Conservation (phyloP, 257 asterid species). For the Plantago ovata region DNA sequence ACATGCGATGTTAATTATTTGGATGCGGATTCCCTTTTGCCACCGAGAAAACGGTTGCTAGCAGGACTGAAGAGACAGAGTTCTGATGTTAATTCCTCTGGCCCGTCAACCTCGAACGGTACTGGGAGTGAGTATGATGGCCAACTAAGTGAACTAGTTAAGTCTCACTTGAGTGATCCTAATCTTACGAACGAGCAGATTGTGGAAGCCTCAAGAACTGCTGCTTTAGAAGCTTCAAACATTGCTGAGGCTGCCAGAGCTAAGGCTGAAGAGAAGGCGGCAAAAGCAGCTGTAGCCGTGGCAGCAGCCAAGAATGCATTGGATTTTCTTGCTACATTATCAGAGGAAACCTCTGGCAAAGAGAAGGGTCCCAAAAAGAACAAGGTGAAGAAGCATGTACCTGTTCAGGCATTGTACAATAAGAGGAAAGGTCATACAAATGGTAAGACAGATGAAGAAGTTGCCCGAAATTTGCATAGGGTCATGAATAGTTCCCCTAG, state of each 20-base stretch:
- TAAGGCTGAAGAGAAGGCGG: slow-evolving; percentile 84
- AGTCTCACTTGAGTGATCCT: slow-evolving; percentile 43
- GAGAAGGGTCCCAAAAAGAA: slow-evolving; percentile 39
- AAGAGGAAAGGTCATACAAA: slow-evolving; percentile 40
- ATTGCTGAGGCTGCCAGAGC: slow-evolving; percentile 76
- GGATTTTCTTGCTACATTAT: slow-evolving; percentile 62
- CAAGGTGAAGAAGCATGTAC: slow-evolving; percentile 59
- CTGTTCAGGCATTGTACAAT: slow-evolving; percentile 58
- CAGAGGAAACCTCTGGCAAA: slow-evolving; percentile 38
- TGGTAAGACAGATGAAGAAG: slow-evolving; percentile 59
- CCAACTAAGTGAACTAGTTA: slow-evolving; percentile 43
- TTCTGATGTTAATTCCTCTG: slow-evolving; percentile 56
- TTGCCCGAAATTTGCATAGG: slow-evolving; percentile 61
- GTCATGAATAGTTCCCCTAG: slow-evolving; percentile 73
- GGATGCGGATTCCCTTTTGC: slow-evolving; percentile 85
- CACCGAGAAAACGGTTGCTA: slow-evolving; percentile 89
- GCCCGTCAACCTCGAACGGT: slow-evolving; percentile 32
- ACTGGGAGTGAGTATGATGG: slow-evolving; percentile 34
- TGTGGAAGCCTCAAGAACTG: slow-evolving; percentile 60
- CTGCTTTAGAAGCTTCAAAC: slow-evolving; percentile 67
- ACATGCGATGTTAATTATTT: slow-evolving; percentile 56
- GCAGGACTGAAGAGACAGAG: slow-evolving; percentile 89
- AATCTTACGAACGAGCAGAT: slow-evolving; percentile 64
- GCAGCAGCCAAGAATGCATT: slow-evolving; percentile 87
- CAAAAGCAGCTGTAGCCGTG: slow-evolving; percentile 80